Base-by-base conservation (phyloP, 805 yeast species). In the Candida cerambycidarum region DNA sequence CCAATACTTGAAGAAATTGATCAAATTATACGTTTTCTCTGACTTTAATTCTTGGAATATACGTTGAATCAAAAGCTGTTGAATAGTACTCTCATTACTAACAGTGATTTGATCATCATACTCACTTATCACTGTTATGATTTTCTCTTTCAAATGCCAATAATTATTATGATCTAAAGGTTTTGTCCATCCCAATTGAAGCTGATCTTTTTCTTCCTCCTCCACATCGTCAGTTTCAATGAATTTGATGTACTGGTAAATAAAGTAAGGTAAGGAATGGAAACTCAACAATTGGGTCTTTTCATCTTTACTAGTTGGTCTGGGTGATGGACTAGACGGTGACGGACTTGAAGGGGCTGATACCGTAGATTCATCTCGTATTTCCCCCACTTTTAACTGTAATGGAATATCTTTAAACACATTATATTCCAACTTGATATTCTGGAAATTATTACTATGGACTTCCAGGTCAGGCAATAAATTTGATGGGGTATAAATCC, bases 1-100 rank as follows among this genome's bases (percentile, higher is more conserved):
- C 76, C 76, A 71, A 43, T 58, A 59, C 41, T 64, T 66, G 23
- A 65, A 30, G 41, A 68, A 69, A 41, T 63, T 67, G 4, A 68
- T 48, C 24, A 63, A 42, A 5, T 47, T 38, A 1, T 29, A 23
- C 1, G 35, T 16, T 0, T 42, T 21, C 25, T 45, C 45, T 2
- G 32, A 23, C 4, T 45, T 19, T 16, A 61, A 39, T 25, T 39
- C 32, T 0, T 43, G 44, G 8, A 56, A 21, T 1, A 64, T 44
- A 15, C 46, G 38, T 10, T 51, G 45, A 10, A 64, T 36, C 11
- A 67, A 50, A 3, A 48, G 51, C 9, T 47, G 44, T 23, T 66
- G 67, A 3, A 59, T 44, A 5, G 45, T 27, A 8, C 46, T 36
- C 31, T 62, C 66, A 19, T 52, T 56, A 1, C 45, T 44, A 10